Conservation (phyloP, 768 basidiomycete genomes). For the Boletus rex-veris region DNA sequence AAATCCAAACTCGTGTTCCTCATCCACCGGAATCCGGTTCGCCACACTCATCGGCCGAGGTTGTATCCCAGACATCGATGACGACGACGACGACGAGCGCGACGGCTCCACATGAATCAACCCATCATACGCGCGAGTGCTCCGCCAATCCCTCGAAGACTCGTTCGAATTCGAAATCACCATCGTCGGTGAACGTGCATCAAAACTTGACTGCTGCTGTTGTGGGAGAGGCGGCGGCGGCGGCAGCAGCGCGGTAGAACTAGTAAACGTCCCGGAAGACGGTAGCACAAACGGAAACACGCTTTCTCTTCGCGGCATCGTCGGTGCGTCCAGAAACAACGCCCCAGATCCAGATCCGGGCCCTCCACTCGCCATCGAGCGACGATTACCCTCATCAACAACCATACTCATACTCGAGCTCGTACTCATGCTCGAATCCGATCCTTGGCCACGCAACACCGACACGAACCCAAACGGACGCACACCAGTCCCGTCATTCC, state of each 20-base stretch:
- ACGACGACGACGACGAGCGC: slow-evolving; percentile 18
- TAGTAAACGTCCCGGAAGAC: slow-evolving; percentile 4
- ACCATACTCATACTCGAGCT: slow-evolving; percentile 10
- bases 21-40: slow-evolving; percentile 20
- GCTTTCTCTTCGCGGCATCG: slow-evolving; percentile 10
- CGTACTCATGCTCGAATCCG: slow-evolving; percentile 15
- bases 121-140: slow-evolving; percentile 7
- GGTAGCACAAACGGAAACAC: slow-evolving; percentile 9
- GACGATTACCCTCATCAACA: slow-evolving; percentile 14
- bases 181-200: slow-evolving; percentile 1
- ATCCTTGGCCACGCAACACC: slow-evolving; percentile 15
- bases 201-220: slow-evolving; percentile 2
- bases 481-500: slow-evolving; percentile 4
- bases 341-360: neutral
- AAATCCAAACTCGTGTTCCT: slow-evolving; percentile 12
- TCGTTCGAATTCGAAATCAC: slow-evolving; percentile 9
- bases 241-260: neutral
- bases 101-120: slow-evolving; percentile 8
- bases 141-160: slow-evolving; percentile 15
- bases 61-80: neutral
- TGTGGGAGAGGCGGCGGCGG: neutral
- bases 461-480: slow-evolving; percentile 16
- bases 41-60: slow-evolving; percentile 13
- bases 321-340: slow-evolving; percentile 8
- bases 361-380: neutral